Conservation (phyloP, 2,329 filamentous ascomycete genomes). For the Exophiala phaeomuriformis region DNA sequence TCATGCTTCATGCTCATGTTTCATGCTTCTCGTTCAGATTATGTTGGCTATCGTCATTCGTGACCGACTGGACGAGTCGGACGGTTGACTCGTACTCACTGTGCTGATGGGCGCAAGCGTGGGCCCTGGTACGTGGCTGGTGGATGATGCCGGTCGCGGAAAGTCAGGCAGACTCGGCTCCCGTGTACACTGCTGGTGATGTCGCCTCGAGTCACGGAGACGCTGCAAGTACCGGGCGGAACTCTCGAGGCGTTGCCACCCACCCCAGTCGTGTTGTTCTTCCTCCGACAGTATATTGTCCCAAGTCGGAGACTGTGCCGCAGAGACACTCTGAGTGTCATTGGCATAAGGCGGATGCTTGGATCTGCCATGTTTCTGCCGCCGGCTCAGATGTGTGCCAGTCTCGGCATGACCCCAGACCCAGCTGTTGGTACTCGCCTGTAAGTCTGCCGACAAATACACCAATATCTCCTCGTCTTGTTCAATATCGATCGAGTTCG, state of each 20-base stretch:
- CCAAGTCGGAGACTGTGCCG: conserved; percentile 15
- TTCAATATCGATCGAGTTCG: conserved; percentile 40
- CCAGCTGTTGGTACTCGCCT: conserved; percentile 69
- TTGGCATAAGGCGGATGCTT: conserved; percentile 14
- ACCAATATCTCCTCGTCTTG: conserved; percentile 81
- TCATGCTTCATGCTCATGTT: neutral
- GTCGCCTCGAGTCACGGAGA: conserved; percentile 24
- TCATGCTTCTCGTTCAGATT: conserved; percentile 27
- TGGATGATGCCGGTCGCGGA: conserved; percentile 22
- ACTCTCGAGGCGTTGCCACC: conserved; percentile 68
- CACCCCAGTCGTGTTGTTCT: conserved; percentile 63
- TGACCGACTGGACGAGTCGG: conserved; percentile 32
- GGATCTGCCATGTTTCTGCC: conserved; percentile 24
- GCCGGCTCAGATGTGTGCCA: conserved; percentile 22
- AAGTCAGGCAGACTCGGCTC: conserved; percentile 4
- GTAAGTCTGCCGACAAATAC: conserved; percentile 79
- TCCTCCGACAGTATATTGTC: conserved; percentile 43
- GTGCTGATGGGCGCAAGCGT: conserved; percentile 17
- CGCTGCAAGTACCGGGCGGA: conserved; percentile 51
- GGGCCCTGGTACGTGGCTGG: conserved; percentile 27
- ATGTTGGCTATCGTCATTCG: conserved; percentile 44
- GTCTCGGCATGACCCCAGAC: conserved; percentile 64
- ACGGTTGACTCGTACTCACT: conserved; percentile 25
- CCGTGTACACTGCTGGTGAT: conserved; percentile 7
- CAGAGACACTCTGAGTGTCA: conserved; percentile 18